Evolutionary conservation across 345 rosid genomes (phyloP).

Genomic region (Trapa incisa): DNA sequence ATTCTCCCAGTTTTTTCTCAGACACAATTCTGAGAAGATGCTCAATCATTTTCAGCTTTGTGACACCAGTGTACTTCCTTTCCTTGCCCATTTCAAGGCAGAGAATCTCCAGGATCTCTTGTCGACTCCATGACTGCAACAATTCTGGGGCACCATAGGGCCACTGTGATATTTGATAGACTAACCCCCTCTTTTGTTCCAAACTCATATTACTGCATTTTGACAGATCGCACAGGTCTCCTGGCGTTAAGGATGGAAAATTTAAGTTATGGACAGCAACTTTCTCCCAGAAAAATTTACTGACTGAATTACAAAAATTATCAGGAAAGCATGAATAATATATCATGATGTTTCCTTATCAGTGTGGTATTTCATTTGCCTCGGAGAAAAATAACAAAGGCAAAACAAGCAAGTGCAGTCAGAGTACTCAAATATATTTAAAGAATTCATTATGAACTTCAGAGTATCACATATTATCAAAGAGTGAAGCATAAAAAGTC

Average conservation of each 20-base stretch:
- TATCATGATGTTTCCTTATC: neutral
- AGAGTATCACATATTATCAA: neutral
- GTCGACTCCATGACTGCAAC: slow-evolving; percentile 83
- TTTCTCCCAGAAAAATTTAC: too few species aligned
- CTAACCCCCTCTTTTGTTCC: slow-evolving; percentile 71
- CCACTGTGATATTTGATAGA: slow-evolving; percentile 59
- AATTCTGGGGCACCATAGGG: slow-evolving; percentile 54
- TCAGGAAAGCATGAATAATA: too few species aligned
- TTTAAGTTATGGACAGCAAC: neutral
- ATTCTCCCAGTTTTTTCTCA: slow-evolving; percentile 43
- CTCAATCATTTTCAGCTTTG: slow-evolving; percentile 84
- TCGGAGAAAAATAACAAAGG: neutral
- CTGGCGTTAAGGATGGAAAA: slow-evolving; percentile 1
- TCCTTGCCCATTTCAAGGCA: slow-evolving; percentile 96
- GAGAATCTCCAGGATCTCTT: slow-evolving; percentile 81
- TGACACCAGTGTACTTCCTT: slow-evolving; percentile 89
- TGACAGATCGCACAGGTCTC: slow-evolving; percentile 33
- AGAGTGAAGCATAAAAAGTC: neutral
- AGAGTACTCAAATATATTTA: neutral
- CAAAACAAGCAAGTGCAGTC: neutral
- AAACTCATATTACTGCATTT: slow-evolving; percentile 49
- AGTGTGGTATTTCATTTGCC: neutral
- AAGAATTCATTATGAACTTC: neutral
- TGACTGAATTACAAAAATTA: too few species aligned
- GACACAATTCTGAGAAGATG: slow-evolving; percentile 68